Evolutionary conservation across 352 stramenopile species (phyloP), one percentile per base, ranked within the genome.

Genomic region (Phytopythium oedochilum): DNA sequence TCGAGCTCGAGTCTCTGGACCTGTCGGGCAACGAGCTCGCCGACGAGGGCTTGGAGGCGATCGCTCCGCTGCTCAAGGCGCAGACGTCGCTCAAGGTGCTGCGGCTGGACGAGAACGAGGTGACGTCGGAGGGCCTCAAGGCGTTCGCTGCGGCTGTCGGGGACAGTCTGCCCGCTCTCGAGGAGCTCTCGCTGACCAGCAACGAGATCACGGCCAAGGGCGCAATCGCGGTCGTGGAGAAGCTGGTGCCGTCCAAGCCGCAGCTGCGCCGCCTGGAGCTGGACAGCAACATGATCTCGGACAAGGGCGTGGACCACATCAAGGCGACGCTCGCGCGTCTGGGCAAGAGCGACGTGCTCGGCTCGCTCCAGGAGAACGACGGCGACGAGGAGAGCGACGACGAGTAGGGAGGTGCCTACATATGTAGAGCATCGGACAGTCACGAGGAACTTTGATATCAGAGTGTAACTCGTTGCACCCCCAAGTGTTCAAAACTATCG

Each of bases 21-120:
- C 66, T 98, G 42, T 96, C 87, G 22, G 91, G 88, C 38, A 97
- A 98, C 64, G 86, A 96, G 54, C 61, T 97, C 17, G 69, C 65
- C 17, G 82, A 90, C 36, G 75, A 89, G n/a, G 79, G 79, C 1
- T 54, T 92, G 11, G 73, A 75, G 46, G 67, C 63, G 8, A 64
- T 97, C 44, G 80, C 67, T 10, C 62, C 75, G 26, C 66, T 94
- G 28, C 68, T 95, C 39, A 73, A 73, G 44, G 56, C 68, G 32
- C 73, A 88, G 60, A 66, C 65, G 20, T 53, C 60, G 28, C 68
- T 94, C 6, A 57, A 73, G 46, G 74, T 88, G 43, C 60, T 94
- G 32, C 75, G 79, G 38, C 55, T 94, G 36, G 83, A 94, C 55
- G 84, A 94, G 62, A 94, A 94, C 59, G 82, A 93, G 40, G 60